phyloP scores from a whole-genome alignment of 306 rosid species.

The Sicyos baderoa region DNA sequence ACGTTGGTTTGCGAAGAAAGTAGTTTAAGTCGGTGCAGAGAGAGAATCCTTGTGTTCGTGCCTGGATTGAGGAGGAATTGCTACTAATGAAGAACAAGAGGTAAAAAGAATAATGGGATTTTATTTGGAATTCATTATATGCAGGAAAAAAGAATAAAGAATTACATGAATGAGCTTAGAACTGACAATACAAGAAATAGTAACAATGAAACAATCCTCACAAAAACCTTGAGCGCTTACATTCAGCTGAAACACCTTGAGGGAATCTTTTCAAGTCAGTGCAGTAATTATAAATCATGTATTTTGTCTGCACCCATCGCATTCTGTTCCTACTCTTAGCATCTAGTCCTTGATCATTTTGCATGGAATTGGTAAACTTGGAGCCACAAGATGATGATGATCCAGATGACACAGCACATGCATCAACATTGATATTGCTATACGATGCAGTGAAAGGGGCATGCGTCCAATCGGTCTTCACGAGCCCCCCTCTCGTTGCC shows the following conservation, averaged over 20 bases:
- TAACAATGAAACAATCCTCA: slow-evolving; percentile 10
- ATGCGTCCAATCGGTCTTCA: slow-evolving; percentile 41
- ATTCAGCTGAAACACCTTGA: slow-evolving; percentile 36
- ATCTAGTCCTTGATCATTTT: slow-evolving; percentile 28
- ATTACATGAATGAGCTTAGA: background rate
- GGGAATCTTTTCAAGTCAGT: slow-evolving; percentile 33
- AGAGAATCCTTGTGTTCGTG: background rate
- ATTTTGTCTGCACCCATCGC: slow-evolving; percentile 40
- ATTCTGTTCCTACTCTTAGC: slow-evolving; percentile 30
- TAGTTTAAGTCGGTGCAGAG: background rate
- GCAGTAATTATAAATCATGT: slow-evolving; percentile 46
- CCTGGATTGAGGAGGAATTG: background rate
- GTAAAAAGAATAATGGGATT: background rate
- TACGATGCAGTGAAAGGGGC: slow-evolving; percentile 43
- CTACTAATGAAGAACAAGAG: background rate
- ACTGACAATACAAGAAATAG: background rate
- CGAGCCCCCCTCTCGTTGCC: slow-evolving; percentile 42
- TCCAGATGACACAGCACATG: slow-evolving; percentile 21
- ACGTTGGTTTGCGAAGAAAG: too few relatives aligned
- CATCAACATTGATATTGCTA: slow-evolving; percentile 31
- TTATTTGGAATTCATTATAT: background rate
- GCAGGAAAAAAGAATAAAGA: slow-evolving; percentile 10
- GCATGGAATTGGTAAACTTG: background rate
- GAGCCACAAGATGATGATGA: slow-evolving; percentile 20
- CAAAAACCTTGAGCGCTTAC: slow-evolving; percentile 23